Evolutionary conservation across 148 eudicot genomes (phyloP), one percentile per base, ranked within the genome.

Genomic region (Nepenthes mirabilis): DNA sequence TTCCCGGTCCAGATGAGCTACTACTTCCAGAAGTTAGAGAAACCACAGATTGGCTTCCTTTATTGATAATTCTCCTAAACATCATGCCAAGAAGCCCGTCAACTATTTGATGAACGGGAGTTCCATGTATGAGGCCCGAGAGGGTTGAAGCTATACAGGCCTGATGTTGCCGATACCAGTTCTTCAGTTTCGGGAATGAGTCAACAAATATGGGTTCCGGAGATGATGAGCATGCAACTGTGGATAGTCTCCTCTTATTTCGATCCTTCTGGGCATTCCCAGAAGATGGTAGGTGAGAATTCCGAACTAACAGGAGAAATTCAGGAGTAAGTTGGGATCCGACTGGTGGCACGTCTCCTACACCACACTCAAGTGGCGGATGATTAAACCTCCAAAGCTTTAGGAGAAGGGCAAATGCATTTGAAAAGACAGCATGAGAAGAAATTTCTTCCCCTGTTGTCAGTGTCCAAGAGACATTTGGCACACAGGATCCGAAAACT

Each of bases 301-400:
- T 93, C 6, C 98, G 81, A 33, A 84, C 80, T 65, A 81, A 57
- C 14, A 93, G 59, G 52, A 93, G 91, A 70, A 83, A 89, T 64
- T 88, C 99, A 0, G 99, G 99, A 53, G 99, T 88, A 34, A 93
- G 85, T 64, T 82, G 99, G 48, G 86, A 86, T 51, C 99, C 99
- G 4, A 93, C 96, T 14, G 96, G 99, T 32, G 99, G 99, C 56
- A 93, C 95, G 23, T 86, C 95, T 60, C 99, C 99, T 23, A 86
- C 84, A 40, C 91, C 85, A 63, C 80, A 77, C 49, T 93, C 99
- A 14, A 93, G 75, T 50, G 99, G 99, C 3, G 95, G 91, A 52
- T 84, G 88, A 66, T 86, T 89, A 65, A 93, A 93, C 66, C 99
- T 79, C 99, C 99, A 93, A 40, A 93, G 84, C 74, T 83, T 93